Evolutionary conservation across 1,284 basidiomycete species (phyloP), one percentile per base, ranked within the genome.

Genomic region (Sphaerobolus stellatus): DNA sequence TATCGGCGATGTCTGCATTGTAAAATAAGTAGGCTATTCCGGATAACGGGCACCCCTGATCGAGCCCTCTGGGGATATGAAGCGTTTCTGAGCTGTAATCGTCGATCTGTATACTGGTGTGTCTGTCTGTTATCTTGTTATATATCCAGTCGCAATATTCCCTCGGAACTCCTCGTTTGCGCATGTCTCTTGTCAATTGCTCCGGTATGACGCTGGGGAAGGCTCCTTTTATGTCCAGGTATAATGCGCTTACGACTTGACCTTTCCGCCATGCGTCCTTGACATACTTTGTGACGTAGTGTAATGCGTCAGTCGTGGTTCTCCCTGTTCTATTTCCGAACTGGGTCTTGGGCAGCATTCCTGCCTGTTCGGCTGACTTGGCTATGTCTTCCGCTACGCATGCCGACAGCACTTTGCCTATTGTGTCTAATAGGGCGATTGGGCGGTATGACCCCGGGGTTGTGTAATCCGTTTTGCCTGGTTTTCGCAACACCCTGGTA

Each of bases 371-470:
- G 4, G 34, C 27, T 5, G 41, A 13, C 6, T 40, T 45, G 4
- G 33, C 18, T 16, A 61, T n/a, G 7, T 38, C 36, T 38, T 38
- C 36, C 22, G 58, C 27, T 2, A 55, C 22, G 29, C 58, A 28
- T 25, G 38, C 45, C 25, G 60, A 54, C 5, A 60, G 38, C 4
- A 60, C 33, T 43, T 61, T 61, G 11, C 48, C 44, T 1, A 60
- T 44, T 14, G 52, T 51, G 2, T 58, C 41, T 20, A 58, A 49
- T 20, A 61, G 57, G 14, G 48, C 34, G n/a, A 61, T 56, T 14
- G 50, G 59, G 3, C 60, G 30, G 49, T 56, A 61, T 6, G 58
- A 25, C 11, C 44, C 28, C 1, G 60, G 56, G 9, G 27, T 18
- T 11, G 55, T 38, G 34, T 59, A 58, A 40, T 54, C 58, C 2